These are phyloP conservation scores for Beauveria asiatica DNA, from an alignment of 2,329 filamentous ascomycete species.

Conservation along the genomic window DNA sequence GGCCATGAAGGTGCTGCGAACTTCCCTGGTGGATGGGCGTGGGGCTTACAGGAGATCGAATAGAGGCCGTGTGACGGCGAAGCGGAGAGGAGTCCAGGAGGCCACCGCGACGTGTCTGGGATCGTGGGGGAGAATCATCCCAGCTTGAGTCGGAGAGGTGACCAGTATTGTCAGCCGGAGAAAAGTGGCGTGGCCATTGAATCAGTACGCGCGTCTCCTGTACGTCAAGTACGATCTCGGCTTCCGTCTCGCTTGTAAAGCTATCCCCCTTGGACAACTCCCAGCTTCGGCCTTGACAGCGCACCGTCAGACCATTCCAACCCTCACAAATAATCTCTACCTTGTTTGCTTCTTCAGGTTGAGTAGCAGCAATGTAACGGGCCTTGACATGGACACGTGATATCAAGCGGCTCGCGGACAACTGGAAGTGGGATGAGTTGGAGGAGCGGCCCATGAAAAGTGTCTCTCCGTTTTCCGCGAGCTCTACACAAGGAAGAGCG, in stretches of 20 bases:
- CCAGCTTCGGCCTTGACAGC: conserved; percentile 81
- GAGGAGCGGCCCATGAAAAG: conserved; percentile 87
- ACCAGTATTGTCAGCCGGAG: conserved; percentile 31
- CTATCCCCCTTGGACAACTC: conserved; percentile 81
- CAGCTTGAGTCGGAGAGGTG: conserved; percentile 60
- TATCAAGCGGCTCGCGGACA: conserved; percentile 85
- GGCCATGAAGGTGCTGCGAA: conserved; percentile 37
- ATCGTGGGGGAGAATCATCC: conserved; percentile 51
- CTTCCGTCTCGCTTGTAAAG: conserved; percentile 82
- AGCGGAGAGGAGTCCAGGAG: conserved; percentile 54
- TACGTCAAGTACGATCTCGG: conserved; percentile 91
- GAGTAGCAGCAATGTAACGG: conserved; percentile 63
- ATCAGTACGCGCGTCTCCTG: conserved; percentile 86
- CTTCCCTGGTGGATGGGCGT: conserved; percentile 38
- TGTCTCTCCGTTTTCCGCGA: conserved; percentile 72
- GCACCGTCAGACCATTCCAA: conserved; percentile 91
- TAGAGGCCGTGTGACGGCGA: conserved; percentile 41
- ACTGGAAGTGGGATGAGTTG: conserved; percentile 90
- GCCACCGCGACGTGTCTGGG: conserved; percentile 22
- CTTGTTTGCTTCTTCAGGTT: conserved; percentile 61
- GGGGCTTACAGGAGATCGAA: conserved; percentile 68
- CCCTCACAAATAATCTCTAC: conserved; percentile 87
- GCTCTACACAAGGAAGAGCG: conserved; percentile 71
- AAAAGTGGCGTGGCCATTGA: conserved; percentile 63
- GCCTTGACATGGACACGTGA: conserved; percentile 91